Evolutionary conservation across 495 filamentous ascomycete genomes (phyloP).

Genomic region (Aspergillus sclerotiicarbonarius): DNA sequence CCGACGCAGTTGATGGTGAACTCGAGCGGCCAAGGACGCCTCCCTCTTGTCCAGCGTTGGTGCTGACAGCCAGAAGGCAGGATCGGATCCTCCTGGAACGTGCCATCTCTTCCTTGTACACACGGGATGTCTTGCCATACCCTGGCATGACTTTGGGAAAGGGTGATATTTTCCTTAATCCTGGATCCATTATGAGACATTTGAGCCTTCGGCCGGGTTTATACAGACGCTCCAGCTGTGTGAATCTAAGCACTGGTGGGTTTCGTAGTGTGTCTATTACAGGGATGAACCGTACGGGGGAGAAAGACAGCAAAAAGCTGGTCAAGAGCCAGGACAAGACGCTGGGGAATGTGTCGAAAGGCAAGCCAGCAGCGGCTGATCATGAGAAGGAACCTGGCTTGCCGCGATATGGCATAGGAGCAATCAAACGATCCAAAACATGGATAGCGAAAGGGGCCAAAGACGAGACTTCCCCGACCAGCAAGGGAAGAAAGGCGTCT

Average conservation of each 20-base stretch:
- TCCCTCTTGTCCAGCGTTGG: constrained; percentile 18
- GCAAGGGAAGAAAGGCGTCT: constrained; percentile 6
- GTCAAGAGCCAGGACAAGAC: constrained; percentile 18
- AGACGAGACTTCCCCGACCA: neutral
- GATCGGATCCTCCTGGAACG: constrained; percentile 78
- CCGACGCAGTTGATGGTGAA: constrained; percentile 25
- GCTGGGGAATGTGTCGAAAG: neutral
- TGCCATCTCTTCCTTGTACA: constrained; percentile 77
- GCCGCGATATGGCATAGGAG: constrained; percentile 1
- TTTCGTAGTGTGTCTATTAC: neutral
- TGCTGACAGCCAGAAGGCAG: constrained; percentile 60
- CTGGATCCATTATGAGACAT: constrained; percentile 78
- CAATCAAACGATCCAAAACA: constrained; percentile 15
- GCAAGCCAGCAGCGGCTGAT: neutral
- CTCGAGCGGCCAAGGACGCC: constrained; percentile 33
- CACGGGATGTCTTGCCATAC: constrained; percentile 74
- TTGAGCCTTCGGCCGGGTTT: constrained; percentile 53
- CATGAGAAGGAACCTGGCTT: constrained; percentile 5
- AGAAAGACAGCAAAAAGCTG: constrained; percentile 12
- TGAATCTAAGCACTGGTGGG: constrained; percentile 15
- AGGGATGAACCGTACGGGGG: neutral
- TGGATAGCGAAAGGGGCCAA: constrained; percentile 5
- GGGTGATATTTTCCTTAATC: constrained; percentile 57
- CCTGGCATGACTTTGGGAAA: constrained; percentile 75
- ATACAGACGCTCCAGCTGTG: constrained; percentile 33